Evolutionary conservation across 164 flowering plant species (phyloP), one percentile per base, ranked within the genome.

Genomic region (Umbellularia californica): DNA sequence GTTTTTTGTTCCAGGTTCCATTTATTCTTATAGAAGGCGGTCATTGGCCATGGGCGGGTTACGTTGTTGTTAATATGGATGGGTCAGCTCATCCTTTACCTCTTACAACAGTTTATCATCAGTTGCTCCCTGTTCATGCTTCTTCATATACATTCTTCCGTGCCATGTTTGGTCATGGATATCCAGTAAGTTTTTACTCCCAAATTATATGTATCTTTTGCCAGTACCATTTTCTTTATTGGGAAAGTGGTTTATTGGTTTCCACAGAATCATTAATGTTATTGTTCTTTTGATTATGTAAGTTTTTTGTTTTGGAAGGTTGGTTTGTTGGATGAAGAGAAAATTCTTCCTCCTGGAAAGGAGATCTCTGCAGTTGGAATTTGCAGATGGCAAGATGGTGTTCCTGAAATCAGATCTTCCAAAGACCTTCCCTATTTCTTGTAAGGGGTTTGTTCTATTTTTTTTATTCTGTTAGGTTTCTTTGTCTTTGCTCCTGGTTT

Each of bases 81-180:
- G 94, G 88, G 25, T 91, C 98, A n/a, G 85, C 72, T 60, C 98
- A 93, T 74, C 88, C 89, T 13, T 76, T 95, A 69, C 99, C 99
- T 50, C 92, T 93, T 47, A 77, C 82, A 0, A 93, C 93, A 3
- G 91, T 87, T 80, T 88, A 85, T 83, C 92, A 85, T 78, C 87
- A 90, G 25, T 58, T 95, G 81, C 93, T 80, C 77, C 95, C 94
- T 3, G 72, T 92, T 73, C 83, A 70, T 69, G 82, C 88, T 76
- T 72, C 93, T 77, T 88, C 94, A 5, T 88, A 79, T 75, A 85
- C 91, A 28, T 83, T 92, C 70, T 82, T 93, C 50, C 97, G 89
- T 81, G 92, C 97, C 28, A 70, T 92, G 74, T 89, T 90, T 79
- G 95, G 96, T 74, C 90, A 89, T 79, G 83, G 88, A 33, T 90